Evolutionary conservation across 495 filamentous ascomycete genomes (phyloP).

Genomic region (Penicillium diatomitis): DNA sequence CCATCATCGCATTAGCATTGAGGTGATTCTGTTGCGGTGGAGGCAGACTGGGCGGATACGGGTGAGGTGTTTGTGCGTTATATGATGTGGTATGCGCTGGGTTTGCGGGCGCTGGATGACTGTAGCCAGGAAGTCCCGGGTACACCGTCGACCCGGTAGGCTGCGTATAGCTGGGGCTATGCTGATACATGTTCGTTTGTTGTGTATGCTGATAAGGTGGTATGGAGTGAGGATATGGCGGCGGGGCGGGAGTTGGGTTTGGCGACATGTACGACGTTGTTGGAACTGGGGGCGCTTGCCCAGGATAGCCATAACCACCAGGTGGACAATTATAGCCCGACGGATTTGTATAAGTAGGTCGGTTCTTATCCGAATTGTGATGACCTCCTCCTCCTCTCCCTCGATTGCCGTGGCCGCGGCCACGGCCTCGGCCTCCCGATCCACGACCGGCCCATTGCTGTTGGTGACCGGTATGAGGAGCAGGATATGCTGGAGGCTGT

Average conservation of each 20-base stretch:
- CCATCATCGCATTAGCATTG: conserved; percentile 42
- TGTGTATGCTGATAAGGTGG: conserved; percentile 19
- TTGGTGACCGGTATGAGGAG: conserved; percentile 19
- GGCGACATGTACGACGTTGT: conserved; percentile 14
- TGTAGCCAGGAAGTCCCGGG: conserved; percentile 23
- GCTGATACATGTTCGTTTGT: conserved; percentile 13
- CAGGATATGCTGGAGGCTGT: conserved; percentile 16
- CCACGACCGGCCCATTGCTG: conserved; percentile 25
- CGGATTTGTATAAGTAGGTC: conserved; percentile 12
- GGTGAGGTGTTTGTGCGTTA: conserved; percentile 15
- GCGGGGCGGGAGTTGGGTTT: conserved; percentile 11
- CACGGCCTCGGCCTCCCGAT: conserved; percentile 27
- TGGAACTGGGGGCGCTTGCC: conserved; percentile 23
- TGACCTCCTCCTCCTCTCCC: conserved; percentile 46
- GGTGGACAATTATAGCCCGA: conserved; percentile 21
- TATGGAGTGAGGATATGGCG: conserved; percentile 20
- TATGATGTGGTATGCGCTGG: conserved; percentile 15
- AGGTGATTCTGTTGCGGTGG: conserved; percentile 16
- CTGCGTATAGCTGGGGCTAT: conserved; percentile 21
- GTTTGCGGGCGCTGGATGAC: conserved; percentile 6
- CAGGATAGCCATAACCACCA: conserved; percentile 26
- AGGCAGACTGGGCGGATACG: conserved; percentile 18
- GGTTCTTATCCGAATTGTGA: conserved; percentile 25
- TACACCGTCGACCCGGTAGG: conserved; percentile 19
- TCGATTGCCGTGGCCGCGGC: conserved; percentile 38